Percentiles rank a stretch among this genome's conserved stretches.
Evolutionary conservation across 2,329 filamentous ascomycete species (phyloP).

Genomic region (Malbranchea zuffiana): DNA sequence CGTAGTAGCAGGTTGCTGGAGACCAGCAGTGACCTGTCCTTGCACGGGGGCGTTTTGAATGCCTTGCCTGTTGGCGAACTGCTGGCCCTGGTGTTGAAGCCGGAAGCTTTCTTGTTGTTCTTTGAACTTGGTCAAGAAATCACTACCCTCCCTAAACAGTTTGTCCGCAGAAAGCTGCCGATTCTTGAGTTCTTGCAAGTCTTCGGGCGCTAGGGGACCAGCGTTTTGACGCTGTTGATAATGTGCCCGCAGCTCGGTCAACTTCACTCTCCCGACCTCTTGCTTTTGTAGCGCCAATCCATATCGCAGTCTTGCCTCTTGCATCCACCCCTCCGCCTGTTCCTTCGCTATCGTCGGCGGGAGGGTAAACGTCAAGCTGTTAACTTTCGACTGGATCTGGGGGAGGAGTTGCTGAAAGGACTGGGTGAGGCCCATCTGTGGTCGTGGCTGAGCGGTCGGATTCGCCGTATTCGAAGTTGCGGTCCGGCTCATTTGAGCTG

Average conservation of each 20-base stretch:
- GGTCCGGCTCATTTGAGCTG: constrained; percentile 11
- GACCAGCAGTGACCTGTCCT: constrained; percentile 19
- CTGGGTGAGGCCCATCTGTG: constrained; percentile 29
- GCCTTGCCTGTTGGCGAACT: constrained; percentile 19
- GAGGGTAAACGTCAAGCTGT: constrained; percentile 34
- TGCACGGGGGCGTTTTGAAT: constrained; percentile 16
- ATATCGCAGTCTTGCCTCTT: constrained; percentile 38
- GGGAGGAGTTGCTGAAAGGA: constrained; percentile 34
- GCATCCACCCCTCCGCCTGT: constrained; percentile 36
- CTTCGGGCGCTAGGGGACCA: constrained; percentile 33
- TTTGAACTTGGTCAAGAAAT: constrained; percentile 39
- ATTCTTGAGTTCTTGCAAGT: constrained; percentile 34
- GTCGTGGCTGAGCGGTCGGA: constrained; percentile 10
- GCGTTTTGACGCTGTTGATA: constrained; percentile 28
- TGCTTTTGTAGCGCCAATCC: constrained; percentile 40
- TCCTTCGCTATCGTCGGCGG: constrained; percentile 37
- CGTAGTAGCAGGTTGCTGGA: constrained; percentile 9
- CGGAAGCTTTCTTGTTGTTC: constrained; percentile 39
- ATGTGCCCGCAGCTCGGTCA: constrained; percentile 33
- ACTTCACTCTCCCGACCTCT: constrained; percentile 36
- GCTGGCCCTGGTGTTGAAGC: constrained; percentile 26
- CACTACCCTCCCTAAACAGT: constrained; percentile 34
- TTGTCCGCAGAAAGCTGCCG: constrained; percentile 33
- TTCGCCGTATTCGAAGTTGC: constrained; percentile 4
- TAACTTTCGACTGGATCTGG: constrained; percentile 38